Conservation (phyloP, 805 yeast genomes). For the Metschnikowia cubensis region DNA sequence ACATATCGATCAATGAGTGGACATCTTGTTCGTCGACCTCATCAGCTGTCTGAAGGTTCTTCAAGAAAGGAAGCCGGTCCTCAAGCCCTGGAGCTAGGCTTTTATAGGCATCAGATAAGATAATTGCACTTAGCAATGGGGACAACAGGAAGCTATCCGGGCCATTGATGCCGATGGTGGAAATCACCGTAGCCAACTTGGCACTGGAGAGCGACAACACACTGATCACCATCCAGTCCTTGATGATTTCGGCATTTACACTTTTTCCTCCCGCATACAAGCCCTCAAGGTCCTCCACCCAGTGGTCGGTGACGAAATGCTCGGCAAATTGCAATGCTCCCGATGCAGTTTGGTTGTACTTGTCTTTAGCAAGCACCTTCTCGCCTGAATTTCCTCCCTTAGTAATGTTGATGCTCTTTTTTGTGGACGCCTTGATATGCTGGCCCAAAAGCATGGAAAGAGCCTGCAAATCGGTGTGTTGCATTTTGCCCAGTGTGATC, state of each 20-base stretch:
- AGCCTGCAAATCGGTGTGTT: slow-evolving; percentile 39
- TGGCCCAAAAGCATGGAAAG: slow-evolving; percentile 48
- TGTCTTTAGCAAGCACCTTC: slow-evolving; percentile 22
- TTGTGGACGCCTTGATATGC: slow-evolving; percentile 17
- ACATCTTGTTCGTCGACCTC: slow-evolving; percentile 32
- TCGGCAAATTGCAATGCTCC: slow-evolving; percentile 44
- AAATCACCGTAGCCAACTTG: slow-evolving; percentile 39
- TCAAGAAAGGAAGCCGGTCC: slow-evolving; percentile 48
- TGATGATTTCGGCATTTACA: slow-evolving; percentile 41
- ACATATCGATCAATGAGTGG: slow-evolving; percentile 48
- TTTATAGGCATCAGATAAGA: slow-evolving; percentile 46
- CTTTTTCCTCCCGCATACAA: slow-evolving; percentile 57
- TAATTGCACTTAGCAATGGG: slow-evolving; percentile 55
- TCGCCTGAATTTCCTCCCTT: slow-evolving; percentile 16
- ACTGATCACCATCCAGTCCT: slow-evolving; percentile 50
- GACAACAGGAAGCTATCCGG: slow-evolving; percentile 40
- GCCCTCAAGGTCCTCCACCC: slow-evolving; percentile 59
- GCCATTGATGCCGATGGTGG: slow-evolving; percentile 40
- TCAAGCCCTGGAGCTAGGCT: slow-evolving; percentile 49
- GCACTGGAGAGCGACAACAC: slow-evolving; percentile 45
- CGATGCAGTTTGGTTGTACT: slow-evolving; percentile 14
- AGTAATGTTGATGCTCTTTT: slow-evolving; percentile 17
- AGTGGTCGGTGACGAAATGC: slow-evolving; percentile 47
- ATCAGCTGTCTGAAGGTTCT: slow-evolving; percentile 8
- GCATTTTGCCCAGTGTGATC: slow-evolving; percentile 47